A percentile compares a stretch with the other conserved stretches of the same genome.
phyloP scores from a whole-genome alignment of 2,329 filamentous ascomycete genomes.

The Paecilomyces niveus region DNA sequence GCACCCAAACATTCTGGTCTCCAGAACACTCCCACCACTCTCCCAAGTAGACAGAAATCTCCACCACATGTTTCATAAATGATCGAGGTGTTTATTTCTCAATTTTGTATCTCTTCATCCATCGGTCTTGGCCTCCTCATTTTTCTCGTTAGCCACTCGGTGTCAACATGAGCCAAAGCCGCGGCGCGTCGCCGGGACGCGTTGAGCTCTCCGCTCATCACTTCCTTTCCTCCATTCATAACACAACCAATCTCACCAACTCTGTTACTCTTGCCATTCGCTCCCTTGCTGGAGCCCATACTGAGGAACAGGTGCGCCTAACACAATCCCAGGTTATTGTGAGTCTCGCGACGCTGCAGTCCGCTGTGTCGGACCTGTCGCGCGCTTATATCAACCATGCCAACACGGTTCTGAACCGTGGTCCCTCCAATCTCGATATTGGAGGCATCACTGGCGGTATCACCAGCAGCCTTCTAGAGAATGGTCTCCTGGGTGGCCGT shows the following conservation, averaged over 20 bases:
- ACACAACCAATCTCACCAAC: slow-evolving; percentile 5
- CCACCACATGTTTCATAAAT: neutral
- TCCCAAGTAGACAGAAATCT: slow-evolving; percentile 3
- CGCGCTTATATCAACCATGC: slow-evolving; percentile 83
- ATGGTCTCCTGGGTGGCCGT: slow-evolving; percentile 35
- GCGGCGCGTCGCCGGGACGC: slow-evolving; percentile 5
- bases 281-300: neutral
- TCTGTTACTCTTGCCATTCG: slow-evolving; percentile 5
- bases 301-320: slow-evolving; percentile 13
- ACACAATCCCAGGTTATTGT: slow-evolving; percentile 57
- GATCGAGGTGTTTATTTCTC: neutral
- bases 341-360: slow-evolving; percentile 70
- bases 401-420: slow-evolving; percentile 67
- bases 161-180: slow-evolving; percentile 1
- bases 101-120: neutral
- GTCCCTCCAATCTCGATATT: slow-evolving; percentile 46
- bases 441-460: slow-evolving; percentile 36
- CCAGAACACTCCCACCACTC: neutral
- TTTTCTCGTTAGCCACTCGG: neutral
- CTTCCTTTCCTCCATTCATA: slow-evolving; percentile 6
- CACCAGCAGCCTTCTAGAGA: slow-evolving; percentile 38
- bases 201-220: neutral
- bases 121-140: neutral
- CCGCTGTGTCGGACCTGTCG: slow-evolving; percentile 70
- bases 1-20: neutral